Evolutionary conservation across 225 moss, liverwort and hornwort genomes (phyloP), one percentile per base, ranked within the genome.

Genomic region (Ulota crispa): DNA sequence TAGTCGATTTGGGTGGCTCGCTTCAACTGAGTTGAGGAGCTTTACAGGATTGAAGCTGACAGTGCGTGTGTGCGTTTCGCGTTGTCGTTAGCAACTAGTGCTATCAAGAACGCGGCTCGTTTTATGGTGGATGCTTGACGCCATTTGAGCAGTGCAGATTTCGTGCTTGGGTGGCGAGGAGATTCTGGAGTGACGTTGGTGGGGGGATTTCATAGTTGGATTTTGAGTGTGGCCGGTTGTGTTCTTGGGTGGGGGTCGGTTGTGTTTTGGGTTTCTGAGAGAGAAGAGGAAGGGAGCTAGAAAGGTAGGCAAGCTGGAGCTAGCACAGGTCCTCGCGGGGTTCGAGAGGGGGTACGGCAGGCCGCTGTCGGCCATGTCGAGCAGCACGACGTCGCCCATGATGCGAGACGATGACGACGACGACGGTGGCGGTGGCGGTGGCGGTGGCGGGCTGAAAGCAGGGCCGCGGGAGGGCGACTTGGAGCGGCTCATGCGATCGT

Each of bases 401-500:
- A 53, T 84, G 76, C 81, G 75, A 32, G 85, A 76, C 61, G 86
- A 81, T 5, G 90, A 87, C 32, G 87, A 87, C 43, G 82, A 72
- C 26, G 87, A 79, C 24, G 89, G 85, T 34, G 71, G 69, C 20
- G 41, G 41, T 9, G 41, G 41, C 73, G n/a, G n/a, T n/a, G n/a
- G n/a, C n/a, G 27, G 45, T 3, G 23, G 69, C 5, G 9, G 64
- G 21, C 36, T 65, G 18, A 20, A 68, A n/a, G 39, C 39, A 9
- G 71, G 8, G 0, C 59, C 68, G 32, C 77, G 75, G 26, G 84
- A 89, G 63, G 73, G 55, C 18, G 90, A 90, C 41, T 82, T 90
- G 78, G 90, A 90, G 84, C 90, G 86, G 2, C 84, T 90, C 72
- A 90, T 90, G 90, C 85, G 80, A 82, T 86, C 83, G 4, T 62